A percentile compares a stretch with the other conserved stretches of the same genome.
Conservation (phyloP, 441 rosid species). For the Theobroma grandiflorum region DNA sequence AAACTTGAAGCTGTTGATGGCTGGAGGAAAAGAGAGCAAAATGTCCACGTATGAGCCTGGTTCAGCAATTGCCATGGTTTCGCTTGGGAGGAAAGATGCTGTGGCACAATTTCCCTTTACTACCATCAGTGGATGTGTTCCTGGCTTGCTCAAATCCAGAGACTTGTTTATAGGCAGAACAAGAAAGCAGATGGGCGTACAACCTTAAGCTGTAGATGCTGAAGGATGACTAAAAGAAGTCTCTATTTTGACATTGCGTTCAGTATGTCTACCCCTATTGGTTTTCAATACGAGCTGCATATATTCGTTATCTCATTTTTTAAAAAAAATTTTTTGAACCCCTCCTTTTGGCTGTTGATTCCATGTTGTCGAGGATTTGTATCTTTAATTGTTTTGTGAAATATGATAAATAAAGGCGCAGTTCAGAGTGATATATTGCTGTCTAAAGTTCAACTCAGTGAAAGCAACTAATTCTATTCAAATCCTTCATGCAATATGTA, state of each 20-base stretch:
- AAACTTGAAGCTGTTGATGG: constrained; percentile 74
- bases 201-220: constrained; percentile 32
- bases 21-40: constrained; percentile 56
- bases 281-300: not conserved
- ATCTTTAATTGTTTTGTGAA: not conserved
- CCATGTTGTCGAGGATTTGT: not conserved
- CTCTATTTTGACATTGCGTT: not conserved
- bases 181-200: constrained; percentile 71
- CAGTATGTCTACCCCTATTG: not conserved
- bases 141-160: constrained; percentile 80
- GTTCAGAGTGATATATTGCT: no score
- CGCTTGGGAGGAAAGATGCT: constrained; percentile 81
- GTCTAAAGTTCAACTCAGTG: no score
- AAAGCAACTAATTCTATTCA: no score
- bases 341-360: not conserved
- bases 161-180: constrained; percentile 86
- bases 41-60: constrained; percentile 64
- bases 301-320: not conserved
- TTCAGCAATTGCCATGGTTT: constrained; percentile 63
- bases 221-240: not conserved
- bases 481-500: no score
- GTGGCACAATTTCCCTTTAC: constrained; percentile 86
- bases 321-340: not conserved
- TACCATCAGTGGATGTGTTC: constrained; percentile 68
- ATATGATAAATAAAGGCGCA: not conserved